A percentile compares a stretch with the other conserved stretches of the same genome.
These are phyloP conservation scores for Pilobolus umbonatus DNA, from an alignment of 192 early-diverging fungal species.

Conservation along the genomic window DNA sequence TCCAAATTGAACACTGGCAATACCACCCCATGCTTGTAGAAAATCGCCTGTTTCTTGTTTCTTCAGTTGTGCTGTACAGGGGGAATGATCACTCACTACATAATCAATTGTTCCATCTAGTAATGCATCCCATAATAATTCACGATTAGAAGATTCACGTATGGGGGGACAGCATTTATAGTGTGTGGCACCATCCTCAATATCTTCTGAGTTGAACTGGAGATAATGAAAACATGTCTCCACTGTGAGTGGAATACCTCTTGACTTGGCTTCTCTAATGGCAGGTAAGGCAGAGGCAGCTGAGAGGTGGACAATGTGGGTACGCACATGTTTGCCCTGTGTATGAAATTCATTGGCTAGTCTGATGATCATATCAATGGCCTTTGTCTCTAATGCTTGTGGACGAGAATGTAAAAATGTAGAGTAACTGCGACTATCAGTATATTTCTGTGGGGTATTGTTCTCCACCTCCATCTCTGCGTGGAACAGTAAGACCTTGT, in stretches of 20 bases:
- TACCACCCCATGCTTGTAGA: constrained; percentile 77
- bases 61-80: constrained; percentile 76
- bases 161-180: constrained; percentile 88
- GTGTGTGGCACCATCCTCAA: constrained; percentile 67
- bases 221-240: constrained; percentile 86
- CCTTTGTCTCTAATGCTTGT: constrained; percentile 63
- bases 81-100: constrained; percentile 81
- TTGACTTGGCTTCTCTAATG: constrained; percentile 65
- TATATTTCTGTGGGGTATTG: constrained; percentile 29
- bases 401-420: constrained; percentile 72
- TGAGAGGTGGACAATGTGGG: constrained; percentile 82
- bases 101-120: constrained; percentile 76
- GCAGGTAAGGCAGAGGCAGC: constrained; percentile 68
- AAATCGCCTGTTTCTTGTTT: constrained; percentile 66
- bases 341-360: constrained; percentile 58
- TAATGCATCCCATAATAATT: constrained; percentile 67
- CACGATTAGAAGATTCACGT: constrained; percentile 62
- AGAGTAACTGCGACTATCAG: constrained; percentile 47
- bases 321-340: constrained; percentile 52
- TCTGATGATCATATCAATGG: constrained; percentile 67
- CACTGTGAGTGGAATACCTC: constrained; percentile 66
- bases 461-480: constrained; percentile 60
- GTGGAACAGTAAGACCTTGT: constrained; percentile 69
- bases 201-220: constrained; percentile 58
- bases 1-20: constrained; percentile 77